A percentile compares a stretch with the other conserved stretches of the same genome.
phyloP scores from a whole-genome alignment of 148 eudicot genomes.

The Vaccinium myrtillus region DNA sequence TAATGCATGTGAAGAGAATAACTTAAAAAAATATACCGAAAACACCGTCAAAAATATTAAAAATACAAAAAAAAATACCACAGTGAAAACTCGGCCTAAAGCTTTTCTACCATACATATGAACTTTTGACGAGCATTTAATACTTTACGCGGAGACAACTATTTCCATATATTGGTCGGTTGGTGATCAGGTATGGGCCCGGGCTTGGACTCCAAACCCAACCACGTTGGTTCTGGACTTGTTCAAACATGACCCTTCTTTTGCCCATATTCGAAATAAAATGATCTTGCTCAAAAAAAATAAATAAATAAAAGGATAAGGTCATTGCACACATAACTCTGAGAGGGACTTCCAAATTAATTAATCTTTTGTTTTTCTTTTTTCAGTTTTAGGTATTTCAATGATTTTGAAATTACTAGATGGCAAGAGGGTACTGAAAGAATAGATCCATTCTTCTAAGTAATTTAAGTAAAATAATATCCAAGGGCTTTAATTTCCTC shows the following conservation, averaged over 20 bases:
- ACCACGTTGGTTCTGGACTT: not conserved
- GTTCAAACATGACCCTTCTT: not conserved
- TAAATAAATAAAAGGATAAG: not conserved
- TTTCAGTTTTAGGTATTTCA: too few relatives aligned
- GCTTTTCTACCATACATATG: not conserved
- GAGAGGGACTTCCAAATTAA: not conserved
- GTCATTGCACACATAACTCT: not conserved
- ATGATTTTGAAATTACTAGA: too few relatives aligned
- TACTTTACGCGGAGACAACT: not conserved
- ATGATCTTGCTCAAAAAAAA: not conserved
- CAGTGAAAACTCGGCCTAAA: not conserved
- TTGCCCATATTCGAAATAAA: slow-evolving; percentile 2
- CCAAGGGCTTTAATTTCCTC: too few relatives aligned
- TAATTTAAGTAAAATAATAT: too few relatives aligned
- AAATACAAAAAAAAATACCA: too few relatives aligned
- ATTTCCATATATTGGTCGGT: not conserved
- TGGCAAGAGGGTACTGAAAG: not conserved
- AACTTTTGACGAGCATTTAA: not conserved
- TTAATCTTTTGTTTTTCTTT: not conserved
- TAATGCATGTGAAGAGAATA: too few relatives aligned
- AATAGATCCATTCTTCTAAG: not conserved
- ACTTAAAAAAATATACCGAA: too few relatives aligned
- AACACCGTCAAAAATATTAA: too few relatives aligned
- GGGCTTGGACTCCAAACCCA: not conserved
- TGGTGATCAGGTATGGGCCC: not conserved